Percentiles rank a stretch among this genome's conserved stretches.
Evolutionary conservation across 305 asterid genomes (phyloP).

Genomic region (Solanum hybrid): DNA sequence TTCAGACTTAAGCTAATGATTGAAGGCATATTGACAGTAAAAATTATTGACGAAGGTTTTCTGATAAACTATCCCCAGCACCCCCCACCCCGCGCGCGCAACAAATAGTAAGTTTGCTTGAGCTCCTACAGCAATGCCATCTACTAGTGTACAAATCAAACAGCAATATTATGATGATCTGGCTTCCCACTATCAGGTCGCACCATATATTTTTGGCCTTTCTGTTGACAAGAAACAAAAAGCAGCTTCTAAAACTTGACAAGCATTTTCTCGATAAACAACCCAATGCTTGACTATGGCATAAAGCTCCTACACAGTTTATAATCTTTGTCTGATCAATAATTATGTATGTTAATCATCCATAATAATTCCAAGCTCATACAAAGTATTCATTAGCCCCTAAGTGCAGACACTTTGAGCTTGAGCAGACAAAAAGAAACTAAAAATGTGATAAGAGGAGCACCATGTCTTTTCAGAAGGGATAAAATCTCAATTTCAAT

Average conservation of each 20-base stretch:
- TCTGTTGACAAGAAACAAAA: not conserved
- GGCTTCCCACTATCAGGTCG: not conserved
- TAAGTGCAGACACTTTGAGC: not conserved
- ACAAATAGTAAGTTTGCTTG: not conserved
- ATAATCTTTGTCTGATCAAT: not conserved
- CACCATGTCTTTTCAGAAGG: not conserved
- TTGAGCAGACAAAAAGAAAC: not conserved
- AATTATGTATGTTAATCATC: not conserved
- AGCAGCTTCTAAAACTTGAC: not conserved
- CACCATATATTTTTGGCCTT: not conserved
- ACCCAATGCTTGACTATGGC: not conserved
- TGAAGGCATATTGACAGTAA: not conserved
- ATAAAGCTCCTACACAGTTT: not conserved
- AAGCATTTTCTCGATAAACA: not conserved
- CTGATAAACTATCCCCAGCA: not conserved
- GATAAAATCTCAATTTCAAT: not conserved
- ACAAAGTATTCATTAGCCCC: not conserved
- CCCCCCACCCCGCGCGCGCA: not conserved
- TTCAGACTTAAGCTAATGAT: not conserved
- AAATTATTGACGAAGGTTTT: not conserved
- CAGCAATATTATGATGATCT: not conserved
- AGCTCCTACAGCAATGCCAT: not conserved
- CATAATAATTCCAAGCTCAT: not conserved
- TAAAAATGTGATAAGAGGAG: not conserved
- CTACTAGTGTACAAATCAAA: not conserved